Evolutionary conservation across 1,139 yeast species (phyloP), one percentile per base, ranked within the genome.

Genomic region (Geotrichum europaeum): DNA sequence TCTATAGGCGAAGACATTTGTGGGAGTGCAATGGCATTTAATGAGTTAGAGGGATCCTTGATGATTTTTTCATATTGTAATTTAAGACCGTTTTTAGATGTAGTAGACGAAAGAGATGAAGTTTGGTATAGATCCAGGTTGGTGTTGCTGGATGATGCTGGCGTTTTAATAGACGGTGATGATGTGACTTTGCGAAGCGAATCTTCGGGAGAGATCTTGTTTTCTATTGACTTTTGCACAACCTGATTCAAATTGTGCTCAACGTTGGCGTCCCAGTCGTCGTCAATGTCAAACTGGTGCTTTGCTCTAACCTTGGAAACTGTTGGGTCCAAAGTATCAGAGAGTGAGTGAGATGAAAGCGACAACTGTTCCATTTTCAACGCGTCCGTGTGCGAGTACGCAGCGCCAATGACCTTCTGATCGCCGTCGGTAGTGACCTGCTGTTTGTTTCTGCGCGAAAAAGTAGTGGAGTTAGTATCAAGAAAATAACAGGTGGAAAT

Each of bases 261-360:
- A 53, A 90, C 79, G 49, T 85, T 87, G 4, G 96, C 95, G 70
- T 90, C 92, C 97, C 97, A 91, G 72, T 90, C 97, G 68, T 88
- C 96, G 70, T 90, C 97, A 56, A 85, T 73, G 69, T 89, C 96
- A 53, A 75, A 68, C 60, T 74, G 74, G 22, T 75, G 60, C 22
- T 52, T 51, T 43, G 57, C 50, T 34, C 60, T 49, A 6, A 57
- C 51, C 30, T 51, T 58, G 15, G 54, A 25, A 20, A 52, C 49
- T 15, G 51, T 22, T 24, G 55, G 56, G 47, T 56, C 63, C 49
- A 55, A 40, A 9, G 60, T 30, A 3, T 57, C 60, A 10, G 53
- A 51, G 15, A 55, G 49, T n/a, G 63, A 56, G 30, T 55, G 51
- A 18, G 61, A 53, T 18, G 63, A 56, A 40, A 58, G 34, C 20